phyloP scores from a whole-genome alignment of 2,329 filamentous ascomycete genomes.

The Hirsutella thompsonii region DNA sequence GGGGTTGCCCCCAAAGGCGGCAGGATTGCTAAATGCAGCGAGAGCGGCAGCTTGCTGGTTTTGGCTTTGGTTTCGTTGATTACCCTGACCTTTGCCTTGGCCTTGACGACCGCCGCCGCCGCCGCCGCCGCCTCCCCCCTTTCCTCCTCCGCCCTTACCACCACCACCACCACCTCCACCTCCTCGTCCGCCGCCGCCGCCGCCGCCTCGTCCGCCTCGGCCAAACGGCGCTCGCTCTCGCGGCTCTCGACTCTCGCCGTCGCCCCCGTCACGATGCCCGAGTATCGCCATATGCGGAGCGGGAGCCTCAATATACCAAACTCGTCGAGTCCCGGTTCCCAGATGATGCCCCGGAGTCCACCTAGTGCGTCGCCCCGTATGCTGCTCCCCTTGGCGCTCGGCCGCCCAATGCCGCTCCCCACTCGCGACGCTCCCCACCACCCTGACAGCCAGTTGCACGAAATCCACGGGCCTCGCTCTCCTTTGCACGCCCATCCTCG shows the following conservation, averaged over 20 bases:
- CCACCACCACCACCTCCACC: not conserved
- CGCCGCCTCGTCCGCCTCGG: too few relatives aligned
- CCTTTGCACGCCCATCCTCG: too few relatives aligned
- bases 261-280: constrained; percentile 24
- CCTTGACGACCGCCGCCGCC: not conserved
- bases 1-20: too few relatives aligned
- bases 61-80: not conserved
- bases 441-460: not conserved
- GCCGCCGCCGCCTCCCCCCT: too few relatives aligned
- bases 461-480: not conserved
- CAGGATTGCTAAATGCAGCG: not conserved
- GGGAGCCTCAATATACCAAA: constrained; percentile 41
- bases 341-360: constrained; percentile 40
- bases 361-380: constrained; percentile 35
- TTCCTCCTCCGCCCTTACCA: too few relatives aligned
- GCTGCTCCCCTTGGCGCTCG: not conserved
- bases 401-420: not conserved
- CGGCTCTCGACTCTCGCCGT: constrained; percentile 6
- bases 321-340: constrained; percentile 11
- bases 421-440: not conserved
- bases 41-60: not conserved
- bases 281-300: constrained; percentile 44
- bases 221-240: not conserved
- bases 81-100: not conserved
- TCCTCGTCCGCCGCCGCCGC: not conserved